Evolutionary conservation across 768 basidiomycete species (phyloP).

Genomic region (Tylopilus cervinicoccineus): DNA sequence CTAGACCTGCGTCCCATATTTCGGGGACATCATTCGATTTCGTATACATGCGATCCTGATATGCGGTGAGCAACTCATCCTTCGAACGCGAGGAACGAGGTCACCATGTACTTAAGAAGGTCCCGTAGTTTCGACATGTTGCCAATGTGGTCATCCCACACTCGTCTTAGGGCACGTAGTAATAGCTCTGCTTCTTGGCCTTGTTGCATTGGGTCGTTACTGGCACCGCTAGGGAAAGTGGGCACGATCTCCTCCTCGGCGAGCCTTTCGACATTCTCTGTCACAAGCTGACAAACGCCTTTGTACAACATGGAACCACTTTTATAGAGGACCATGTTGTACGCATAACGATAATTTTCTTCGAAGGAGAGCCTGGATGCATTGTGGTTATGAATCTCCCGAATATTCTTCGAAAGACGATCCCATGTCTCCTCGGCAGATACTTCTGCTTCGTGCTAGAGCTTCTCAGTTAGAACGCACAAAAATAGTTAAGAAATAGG

Average conservation of each 20-base stretch:
- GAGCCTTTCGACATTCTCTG: constrained; percentile 77
- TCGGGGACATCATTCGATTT: constrained; percentile 68
- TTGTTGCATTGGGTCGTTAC: constrained; percentile 65
- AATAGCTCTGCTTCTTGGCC: constrained; percentile 83
- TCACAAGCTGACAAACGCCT: constrained; percentile 74
- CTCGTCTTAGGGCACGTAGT: constrained; percentile 73
- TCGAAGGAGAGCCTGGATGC: constrained; percentile 86
- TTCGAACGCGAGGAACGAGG: constrained; percentile 15
- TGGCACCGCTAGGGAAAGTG: constrained; percentile 71
- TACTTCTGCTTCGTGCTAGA: constrained; percentile 68
- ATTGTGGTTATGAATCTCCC: constrained; percentile 93
- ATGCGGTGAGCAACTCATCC: constrained; percentile 13
- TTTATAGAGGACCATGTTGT: constrained; percentile 89
- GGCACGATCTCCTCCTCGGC: constrained; percentile 76
- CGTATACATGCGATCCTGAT: constrained; percentile 88
- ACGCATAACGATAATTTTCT: constrained; percentile 91
- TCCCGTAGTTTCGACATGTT: constrained; percentile 87
- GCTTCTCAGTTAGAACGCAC: constrained; percentile 1
- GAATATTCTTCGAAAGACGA: constrained; percentile 77
- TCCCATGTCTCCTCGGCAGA: constrained; percentile 84
- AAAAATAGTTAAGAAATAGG: background rate
- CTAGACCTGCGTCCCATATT: constrained; percentile 77
- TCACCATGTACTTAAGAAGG: constrained; percentile 94
- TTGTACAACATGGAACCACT: constrained; percentile 83
- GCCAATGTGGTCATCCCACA: constrained; percentile 92